Evolutionary conservation across 2,329 filamentous ascomycete genomes (phyloP), one percentile per base, ranked within the genome.

Genomic region (Penicillium corylophilum): DNA sequence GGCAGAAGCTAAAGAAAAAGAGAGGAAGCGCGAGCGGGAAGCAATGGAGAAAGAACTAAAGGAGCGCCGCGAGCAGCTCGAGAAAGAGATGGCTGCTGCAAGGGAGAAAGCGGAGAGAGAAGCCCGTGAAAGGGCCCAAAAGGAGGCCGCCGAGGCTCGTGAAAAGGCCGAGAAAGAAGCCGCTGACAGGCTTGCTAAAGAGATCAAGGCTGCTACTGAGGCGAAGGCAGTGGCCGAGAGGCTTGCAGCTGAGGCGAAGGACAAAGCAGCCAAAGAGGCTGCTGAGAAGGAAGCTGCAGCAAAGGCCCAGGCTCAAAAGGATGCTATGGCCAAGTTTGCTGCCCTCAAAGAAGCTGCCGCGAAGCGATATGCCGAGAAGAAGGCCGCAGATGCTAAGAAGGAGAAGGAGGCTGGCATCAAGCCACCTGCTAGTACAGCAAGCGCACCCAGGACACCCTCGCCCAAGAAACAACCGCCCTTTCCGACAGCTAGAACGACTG

Each of bases 201-300:
- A 54, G 8, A 16, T 9, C 46, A 54, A 59, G 44, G 55, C 48
- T 18, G 50, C 52, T 15, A 54, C 57, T 4, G 66, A 69, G 40
- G 57, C 56, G 1, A 71, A 67, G 48, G 66, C 65, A 24, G 64
- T 62, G 43, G 60, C 66, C 24, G 68, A 64, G 20, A 63, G 61
- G 16, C 61, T 67, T 38, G 67, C 64, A 18, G 68, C 64, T 18
- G 70, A 69, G 45, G 66, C 66, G 18, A 70, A 69, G 51, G 67
- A 66, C 22, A 67, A 62, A 38, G 67, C 67, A 3, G 68, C 67
- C 22, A 71, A 69, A 48, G 64, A 70, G 33, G 67, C 68, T 88
- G 65, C 67, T 2, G 88, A 94, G 65, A 89, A 95, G 74, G 93
- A 94, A 73, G 73, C 68, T 2, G 67, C 68, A 7, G 64, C 65